phyloP scores from a whole-genome alignment of 805 yeast species.

The Pichia nanzhaoensis region DNA sequence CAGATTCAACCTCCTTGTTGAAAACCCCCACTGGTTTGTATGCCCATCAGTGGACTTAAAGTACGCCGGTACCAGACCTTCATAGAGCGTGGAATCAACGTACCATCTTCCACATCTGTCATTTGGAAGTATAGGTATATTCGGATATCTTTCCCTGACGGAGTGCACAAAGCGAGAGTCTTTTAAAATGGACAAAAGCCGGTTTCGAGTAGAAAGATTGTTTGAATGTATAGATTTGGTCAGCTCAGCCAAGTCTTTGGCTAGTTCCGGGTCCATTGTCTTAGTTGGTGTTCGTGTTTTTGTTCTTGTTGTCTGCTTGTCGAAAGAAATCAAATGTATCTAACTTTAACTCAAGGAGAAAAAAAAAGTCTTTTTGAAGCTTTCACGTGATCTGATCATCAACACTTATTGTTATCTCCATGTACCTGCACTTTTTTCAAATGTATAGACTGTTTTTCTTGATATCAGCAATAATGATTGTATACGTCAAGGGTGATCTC shows the following conservation, averaged over 20 bases:
- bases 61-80: slow-evolving; percentile 43
- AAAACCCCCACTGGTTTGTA: slow-evolving; percentile 71
- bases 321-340: too few relatives aligned
- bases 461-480: slow-evolving; percentile 15
- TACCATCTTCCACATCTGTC: slow-evolving; percentile 90
- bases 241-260: slow-evolving; percentile 10
- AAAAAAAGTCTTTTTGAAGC: not conserved
- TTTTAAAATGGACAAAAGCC: slow-evolving; percentile 64
- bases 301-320: too few relatives aligned
- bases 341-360: too few relatives aligned
- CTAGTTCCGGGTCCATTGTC: slow-evolving; percentile 17
- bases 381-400: not conserved
- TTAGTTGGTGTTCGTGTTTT: too few relatives aligned
- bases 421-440: too few relatives aligned
- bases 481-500: slow-evolving; percentile 52
- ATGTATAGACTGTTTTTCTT: too few relatives aligned
- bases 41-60: slow-evolving; percentile 94
- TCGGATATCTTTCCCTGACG: slow-evolving; percentile 29
- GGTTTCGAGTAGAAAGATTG: slow-evolving; percentile 25
- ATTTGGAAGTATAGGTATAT: slow-evolving; percentile 54
- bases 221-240: slow-evolving; percentile 9
- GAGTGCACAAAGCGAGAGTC: slow-evolving; percentile 49
- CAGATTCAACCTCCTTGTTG: slow-evolving; percentile 63
- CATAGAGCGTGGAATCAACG: slow-evolving; percentile 37
- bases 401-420: too few relatives aligned